Evolutionary conservation across 1,139 yeast genomes (phyloP).

Genomic region (Geotrichum restrictum): DNA sequence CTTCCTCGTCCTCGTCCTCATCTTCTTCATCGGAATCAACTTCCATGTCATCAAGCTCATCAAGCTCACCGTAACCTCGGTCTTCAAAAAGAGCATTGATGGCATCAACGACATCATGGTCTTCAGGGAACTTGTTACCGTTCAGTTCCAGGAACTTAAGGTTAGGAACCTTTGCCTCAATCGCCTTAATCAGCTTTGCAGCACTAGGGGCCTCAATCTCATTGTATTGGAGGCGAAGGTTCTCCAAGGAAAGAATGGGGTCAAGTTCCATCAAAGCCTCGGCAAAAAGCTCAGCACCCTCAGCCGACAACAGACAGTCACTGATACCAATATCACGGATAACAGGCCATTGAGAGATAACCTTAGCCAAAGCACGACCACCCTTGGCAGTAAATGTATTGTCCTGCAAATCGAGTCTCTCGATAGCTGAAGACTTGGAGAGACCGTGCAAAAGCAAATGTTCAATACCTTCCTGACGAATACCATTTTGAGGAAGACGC

Average conservation of each 20-base stretch:
- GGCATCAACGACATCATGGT: constrained; percentile 53
- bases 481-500: constrained; percentile 90
- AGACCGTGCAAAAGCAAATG: constrained; percentile 73
- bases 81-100: constrained; percentile 63
- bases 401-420: constrained; percentile 84
- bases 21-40: constrained; percentile 84
- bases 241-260: constrained; percentile 43
- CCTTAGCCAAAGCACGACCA: constrained; percentile 65
- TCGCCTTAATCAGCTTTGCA: constrained; percentile 51
- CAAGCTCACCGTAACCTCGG: constrained; percentile 76
- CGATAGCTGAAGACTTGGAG: constrained; percentile 54
- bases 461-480: constrained; percentile 87
- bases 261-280: constrained; percentile 39
- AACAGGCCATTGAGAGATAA: constrained; percentile 52
- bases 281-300: constrained; percentile 56
- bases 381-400: constrained; percentile 87
- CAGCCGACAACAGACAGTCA: constrained; percentile 78
- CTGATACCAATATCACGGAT: constrained; percentile 78
- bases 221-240: constrained; percentile 78
- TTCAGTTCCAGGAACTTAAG: constrained; percentile 75
- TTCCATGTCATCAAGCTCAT: constrained; percentile 91
- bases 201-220: constrained; percentile 73
- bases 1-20: constrained; percentile 67
- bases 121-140: constrained; percentile 88
- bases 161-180: constrained; percentile 54